A percentile compares a stretch with the other conserved stretches of the same genome.
phyloP scores from a whole-genome alignment of 164 flowering plant species.

The Vitis amurensis region DNA sequence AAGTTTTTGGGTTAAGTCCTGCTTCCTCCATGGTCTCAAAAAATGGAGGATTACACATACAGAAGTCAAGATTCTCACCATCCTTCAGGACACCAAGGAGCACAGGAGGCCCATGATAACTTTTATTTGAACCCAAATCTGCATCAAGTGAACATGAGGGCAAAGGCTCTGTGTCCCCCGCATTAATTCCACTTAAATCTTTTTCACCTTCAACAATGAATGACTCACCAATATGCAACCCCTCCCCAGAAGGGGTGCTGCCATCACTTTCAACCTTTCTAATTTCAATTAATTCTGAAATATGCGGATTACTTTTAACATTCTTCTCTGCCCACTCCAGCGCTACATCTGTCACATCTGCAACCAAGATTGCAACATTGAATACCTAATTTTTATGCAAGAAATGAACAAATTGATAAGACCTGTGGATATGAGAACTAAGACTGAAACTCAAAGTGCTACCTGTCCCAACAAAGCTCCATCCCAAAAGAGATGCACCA shows the following conservation, averaged over 20 bases:
- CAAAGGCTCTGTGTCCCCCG: constrained; percentile 13
- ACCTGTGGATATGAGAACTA: neutral
- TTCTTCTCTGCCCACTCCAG: constrained; percentile 89
- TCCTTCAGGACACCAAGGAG: constrained; percentile 74
- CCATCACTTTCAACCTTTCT: constrained; percentile 42
- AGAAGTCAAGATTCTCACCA: constrained; percentile 85
- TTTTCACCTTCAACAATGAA: constrained; percentile 9
- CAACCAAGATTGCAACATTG: constrained; percentile 14
- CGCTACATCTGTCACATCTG: constrained; percentile 92
- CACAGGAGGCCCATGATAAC: constrained; percentile 49
- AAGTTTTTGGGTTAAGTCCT: constrained; percentile 88
- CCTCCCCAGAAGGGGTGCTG: constrained; percentile 6
- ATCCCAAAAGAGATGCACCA: constrained; percentile 89
- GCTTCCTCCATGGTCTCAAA: constrained; percentile 86
- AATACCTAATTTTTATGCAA: neutral
- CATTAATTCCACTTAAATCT: constrained; percentile 12
- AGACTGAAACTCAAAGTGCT: neutral
- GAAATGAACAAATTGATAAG: neutral
- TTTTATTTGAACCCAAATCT: constrained; percentile 17
- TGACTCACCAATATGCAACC: neutral
- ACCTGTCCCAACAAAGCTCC: constrained; percentile 98
- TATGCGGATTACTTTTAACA: constrained; percentile 70
- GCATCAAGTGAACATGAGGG: constrained; percentile 7
- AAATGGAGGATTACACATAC: constrained; percentile 99
- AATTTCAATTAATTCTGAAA: constrained; percentile 76